A percentile compares a stretch with the other conserved stretches of the same genome.
These are phyloP conservation scores for Curvularia sp. DNA, from an alignment of 2,329 filamentous ascomycete genomes.

Conservation along the genomic window DNA sequence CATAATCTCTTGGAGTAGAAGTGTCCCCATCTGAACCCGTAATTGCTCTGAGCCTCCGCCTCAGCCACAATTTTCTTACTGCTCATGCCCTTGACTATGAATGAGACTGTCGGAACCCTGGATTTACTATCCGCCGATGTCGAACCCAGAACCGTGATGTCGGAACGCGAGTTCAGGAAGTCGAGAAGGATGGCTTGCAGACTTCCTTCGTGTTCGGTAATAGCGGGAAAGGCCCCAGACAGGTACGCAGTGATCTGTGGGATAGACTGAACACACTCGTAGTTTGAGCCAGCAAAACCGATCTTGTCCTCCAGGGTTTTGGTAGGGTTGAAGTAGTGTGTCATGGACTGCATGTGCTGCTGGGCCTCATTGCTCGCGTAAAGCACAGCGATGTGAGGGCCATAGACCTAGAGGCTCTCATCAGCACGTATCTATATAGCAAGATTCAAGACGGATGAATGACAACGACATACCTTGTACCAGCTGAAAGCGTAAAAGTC, in stretches of 20 bases:
- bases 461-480: slow-evolving; percentile 67
- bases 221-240: slow-evolving; percentile 50
- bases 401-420: slow-evolving; percentile 64
- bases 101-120: slow-evolving; percentile 72
- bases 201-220: slow-evolving; percentile 66
- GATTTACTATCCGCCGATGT: slow-evolving; percentile 55
- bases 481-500: slow-evolving; percentile 82
- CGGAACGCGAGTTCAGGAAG: slow-evolving; percentile 62
- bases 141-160: slow-evolving; percentile 67
- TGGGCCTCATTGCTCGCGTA: slow-evolving; percentile 69
- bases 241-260: slow-evolving; percentile 70
- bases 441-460: background rate
- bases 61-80: slow-evolving; percentile 67
- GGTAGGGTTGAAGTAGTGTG: slow-evolving; percentile 72
- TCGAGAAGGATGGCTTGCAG: slow-evolving; percentile 66
- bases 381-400: slow-evolving; percentile 75
- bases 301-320: slow-evolving; percentile 70
- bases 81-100: slow-evolving; percentile 64
- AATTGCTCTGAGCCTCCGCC: slow-evolving; percentile 65
- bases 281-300: slow-evolving; percentile 71
- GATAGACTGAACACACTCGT: slow-evolving; percentile 72
- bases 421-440: background rate
- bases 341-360: slow-evolving; percentile 62
- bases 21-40: slow-evolving; percentile 70
- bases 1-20: slow-evolving; percentile 73